Base-by-base conservation (phyloP, 2,329 filamentous ascomycete genomes). In the Sarocladium kiliense region DNA sequence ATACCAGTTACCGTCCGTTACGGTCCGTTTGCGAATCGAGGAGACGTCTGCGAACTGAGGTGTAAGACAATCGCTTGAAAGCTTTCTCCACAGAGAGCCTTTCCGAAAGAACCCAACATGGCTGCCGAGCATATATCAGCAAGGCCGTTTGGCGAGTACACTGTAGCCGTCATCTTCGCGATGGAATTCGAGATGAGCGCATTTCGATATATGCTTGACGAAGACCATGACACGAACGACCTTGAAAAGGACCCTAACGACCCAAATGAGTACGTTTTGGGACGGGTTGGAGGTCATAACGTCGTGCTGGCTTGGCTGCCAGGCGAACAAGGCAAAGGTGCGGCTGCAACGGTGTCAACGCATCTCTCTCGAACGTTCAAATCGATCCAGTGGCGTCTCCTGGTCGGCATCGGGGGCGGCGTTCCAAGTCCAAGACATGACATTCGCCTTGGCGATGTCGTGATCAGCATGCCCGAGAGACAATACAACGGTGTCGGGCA, bases 341-440 rank as follows among this genome's bases (percentile, higher is more conserved):
- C 60, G 4, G 65, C 65, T 2, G 61, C 63, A 7, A 59, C 53
- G 11, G 63, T 64, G 10, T 60, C 62, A 2, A 59, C 58, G 7
- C 59, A 66, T 32, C 53, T 68, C 19, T 36, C 54, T 1, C 60
- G 61, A 32, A 61, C 58, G 0, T 69, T 68, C 27, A 60, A 62
- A 10, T 59, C 49, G 21, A 59, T 66, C 44, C 54, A 58, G 39
- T 64, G 58, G 59, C 55, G 61, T 2, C 60, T 68, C 42, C 44
- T 67, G 5, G 58, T 62, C 9, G 66, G 66, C 12, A 64, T 62
- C 18, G 65, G 61, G 1, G 70, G 70, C 5, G 71, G 70, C 3
- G 69, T 63, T 0, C 71, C 71, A 57, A 74, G 58, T 39, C 0
- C 1, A 2, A 58, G 63, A 5, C 58, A 68, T 25, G 70, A 74